Evolutionary conservation across 2,329 filamentous ascomycete genomes (phyloP).

Genomic region (Cladosporium colombiae): DNA sequence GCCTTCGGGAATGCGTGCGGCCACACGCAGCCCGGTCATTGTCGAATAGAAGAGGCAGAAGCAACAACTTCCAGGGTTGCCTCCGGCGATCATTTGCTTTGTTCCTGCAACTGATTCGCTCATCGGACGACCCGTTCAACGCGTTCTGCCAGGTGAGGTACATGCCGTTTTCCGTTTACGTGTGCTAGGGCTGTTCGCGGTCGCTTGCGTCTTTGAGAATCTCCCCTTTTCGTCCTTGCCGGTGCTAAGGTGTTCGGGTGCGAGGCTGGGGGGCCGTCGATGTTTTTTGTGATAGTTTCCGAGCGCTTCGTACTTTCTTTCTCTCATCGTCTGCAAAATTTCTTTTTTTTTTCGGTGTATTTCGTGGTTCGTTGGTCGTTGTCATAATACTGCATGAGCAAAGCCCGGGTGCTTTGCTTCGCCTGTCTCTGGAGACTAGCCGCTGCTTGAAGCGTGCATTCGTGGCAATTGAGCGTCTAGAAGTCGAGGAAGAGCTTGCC

Average conservation of each 20-base stretch:
- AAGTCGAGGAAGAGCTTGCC: conserved; percentile 77
- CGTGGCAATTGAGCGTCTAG: conserved; percentile 38
- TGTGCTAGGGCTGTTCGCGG: background rate
- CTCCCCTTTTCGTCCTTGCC: background rate
- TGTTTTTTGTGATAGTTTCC: conserved; percentile 1
- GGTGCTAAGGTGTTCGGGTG: background rate
- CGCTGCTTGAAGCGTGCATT: background rate
- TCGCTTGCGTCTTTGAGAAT: background rate
- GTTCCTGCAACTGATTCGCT: background rate
- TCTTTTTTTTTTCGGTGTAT: background rate
- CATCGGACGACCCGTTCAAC: background rate
- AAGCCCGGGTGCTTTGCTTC: background rate
- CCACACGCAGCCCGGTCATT: background rate
- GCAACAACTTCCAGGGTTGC: background rate
- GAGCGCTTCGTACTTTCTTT: conserved; percentile 7
- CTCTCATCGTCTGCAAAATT: background rate
- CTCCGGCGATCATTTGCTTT: background rate
- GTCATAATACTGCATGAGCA: background rate
- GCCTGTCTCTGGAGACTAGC: background rate
- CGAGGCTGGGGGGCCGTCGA: background rate
- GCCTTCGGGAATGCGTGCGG: background rate
- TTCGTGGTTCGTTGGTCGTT: conserved; percentile 12
- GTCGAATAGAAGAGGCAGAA: background rate
- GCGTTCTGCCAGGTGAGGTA: background rate
- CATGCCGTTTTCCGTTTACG: background rate